These are phyloP conservation scores for Saccharomycopsis sp. DNA, from an alignment of 805 yeast genomes.

Conservation along the genomic window DNA sequence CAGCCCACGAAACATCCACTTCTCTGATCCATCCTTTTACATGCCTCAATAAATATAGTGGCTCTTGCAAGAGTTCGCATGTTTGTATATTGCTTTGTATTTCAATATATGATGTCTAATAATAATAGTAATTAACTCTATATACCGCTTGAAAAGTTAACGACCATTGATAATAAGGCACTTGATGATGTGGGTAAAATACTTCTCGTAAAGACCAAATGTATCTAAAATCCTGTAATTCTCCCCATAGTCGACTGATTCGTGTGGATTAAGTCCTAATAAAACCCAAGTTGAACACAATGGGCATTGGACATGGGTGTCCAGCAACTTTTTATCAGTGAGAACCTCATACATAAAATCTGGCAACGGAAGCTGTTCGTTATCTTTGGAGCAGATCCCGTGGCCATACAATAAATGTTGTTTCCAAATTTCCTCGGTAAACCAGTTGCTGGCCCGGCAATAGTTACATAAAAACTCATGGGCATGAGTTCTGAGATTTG, in stretches of 20 bases:
- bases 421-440: slow-evolving; percentile 24
- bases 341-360: slow-evolving; percentile 1
- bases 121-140: no score
- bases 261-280: slow-evolving; percentile 8
- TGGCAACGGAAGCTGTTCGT: slow-evolving; percentile 8
- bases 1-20: no score
- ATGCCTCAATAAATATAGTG: no score
- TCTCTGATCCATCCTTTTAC: no score
- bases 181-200: slow-evolving; percentile 9
- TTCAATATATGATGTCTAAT: no score
- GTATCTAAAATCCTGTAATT: not conserved
- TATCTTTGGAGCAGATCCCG: slow-evolving; percentile 12
- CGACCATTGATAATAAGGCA: no score
- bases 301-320: slow-evolving; percentile 10
- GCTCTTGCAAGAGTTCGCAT: no score
- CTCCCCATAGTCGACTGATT: not conserved
- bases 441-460: slow-evolving; percentile 19
- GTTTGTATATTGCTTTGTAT: no score
- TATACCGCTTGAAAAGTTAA: no score
- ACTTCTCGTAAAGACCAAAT: slow-evolving; percentile 16
- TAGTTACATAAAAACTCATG: slow-evolving; percentile 11
- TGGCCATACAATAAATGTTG: slow-evolving; percentile 19
- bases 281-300: slow-evolving; percentile 13
- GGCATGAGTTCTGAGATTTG: not conserved
- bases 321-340: not conserved